Conservation (phyloP, 768 basidiomycete genomes). For the Thelephora aurantiotincta region DNA sequence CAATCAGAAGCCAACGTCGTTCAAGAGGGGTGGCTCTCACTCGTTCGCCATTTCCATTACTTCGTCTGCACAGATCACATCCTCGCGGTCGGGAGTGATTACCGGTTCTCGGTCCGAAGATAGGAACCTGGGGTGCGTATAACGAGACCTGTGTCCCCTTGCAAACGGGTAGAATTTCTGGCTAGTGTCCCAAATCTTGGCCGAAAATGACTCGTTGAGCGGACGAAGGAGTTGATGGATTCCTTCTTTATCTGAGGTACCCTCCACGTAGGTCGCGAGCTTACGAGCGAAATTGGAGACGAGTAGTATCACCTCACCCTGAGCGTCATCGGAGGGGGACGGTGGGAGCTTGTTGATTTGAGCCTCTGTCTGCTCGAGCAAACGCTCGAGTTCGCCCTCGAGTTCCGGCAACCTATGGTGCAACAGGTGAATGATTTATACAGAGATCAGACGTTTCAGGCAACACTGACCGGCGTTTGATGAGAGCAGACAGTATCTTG, state of each 20-base stretch:
- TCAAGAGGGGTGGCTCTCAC: conserved; percentile 21
- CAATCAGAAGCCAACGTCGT: neutral
- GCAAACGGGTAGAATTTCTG: conserved; percentile 42
- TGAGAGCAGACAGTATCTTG: neutral
- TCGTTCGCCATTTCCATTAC: conserved; percentile 26
- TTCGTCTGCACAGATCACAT: conserved; percentile 31
- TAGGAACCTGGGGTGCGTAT: conserved; percentile 25
- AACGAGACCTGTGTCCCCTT: conserved; percentile 7
- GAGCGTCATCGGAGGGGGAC: conserved; percentile 38
- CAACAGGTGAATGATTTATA: neutral
- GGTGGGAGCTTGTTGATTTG: conserved; percentile 23
- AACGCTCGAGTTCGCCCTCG: conserved; percentile 33
- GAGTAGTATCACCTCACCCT: conserved; percentile 34
- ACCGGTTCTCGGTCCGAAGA: conserved; percentile 16
- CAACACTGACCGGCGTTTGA: neutral
- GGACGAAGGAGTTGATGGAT: conserved; percentile 39
- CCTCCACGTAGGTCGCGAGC: conserved; percentile 30
- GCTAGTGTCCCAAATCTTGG: conserved; percentile 30
- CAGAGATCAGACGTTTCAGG: neutral
- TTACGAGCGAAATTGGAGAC: conserved; percentile 30
- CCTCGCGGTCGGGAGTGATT: conserved; percentile 10
- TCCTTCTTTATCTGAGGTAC: conserved; percentile 33
- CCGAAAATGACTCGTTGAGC: conserved; percentile 30
- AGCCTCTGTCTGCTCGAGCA: conserved; percentile 22
- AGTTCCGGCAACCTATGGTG: conserved; percentile 43